These are phyloP conservation scores for Populus alba DNA, from an alignment of 345 rosid genomes.

Conservation along the genomic window DNA sequence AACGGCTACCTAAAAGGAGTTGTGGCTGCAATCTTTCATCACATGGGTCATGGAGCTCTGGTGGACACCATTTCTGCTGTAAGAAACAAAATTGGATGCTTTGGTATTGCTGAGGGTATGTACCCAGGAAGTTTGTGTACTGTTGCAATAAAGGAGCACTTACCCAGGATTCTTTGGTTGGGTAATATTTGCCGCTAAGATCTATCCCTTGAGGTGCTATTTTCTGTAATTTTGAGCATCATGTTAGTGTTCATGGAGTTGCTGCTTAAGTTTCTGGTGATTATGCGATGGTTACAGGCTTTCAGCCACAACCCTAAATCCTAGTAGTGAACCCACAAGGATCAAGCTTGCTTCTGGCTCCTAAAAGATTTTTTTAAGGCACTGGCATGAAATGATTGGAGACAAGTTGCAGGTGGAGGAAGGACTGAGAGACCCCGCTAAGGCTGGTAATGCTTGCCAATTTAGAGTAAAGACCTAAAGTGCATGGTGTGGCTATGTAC, in stretches of 20 bases:
- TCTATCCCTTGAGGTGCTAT: slow-evolving; percentile 68
- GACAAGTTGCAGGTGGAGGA: slow-evolving; percentile 6
- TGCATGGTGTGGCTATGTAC: slow-evolving; percentile 6
- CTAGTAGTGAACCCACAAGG: not conserved
- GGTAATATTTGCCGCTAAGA: slow-evolving; percentile 47
- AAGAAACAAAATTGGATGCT: slow-evolving; percentile 58
- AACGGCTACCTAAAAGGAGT: slow-evolving; percentile 60
- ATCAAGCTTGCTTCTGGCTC: slow-evolving; percentile 6
- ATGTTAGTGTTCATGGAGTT: slow-evolving; percentile 67
- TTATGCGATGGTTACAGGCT: slow-evolving; percentile 49
- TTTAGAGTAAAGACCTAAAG: not conserved
- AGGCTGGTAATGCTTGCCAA: not conserved
- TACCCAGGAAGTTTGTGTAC: slow-evolving; percentile 49
- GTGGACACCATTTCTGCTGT: slow-evolving; percentile 58
- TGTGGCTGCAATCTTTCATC: slow-evolving; percentile 57
- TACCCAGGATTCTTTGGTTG: slow-evolving; percentile 22
- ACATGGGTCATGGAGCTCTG: slow-evolving; percentile 68
- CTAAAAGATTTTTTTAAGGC: not conserved
- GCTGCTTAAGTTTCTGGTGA: slow-evolving; percentile 53
- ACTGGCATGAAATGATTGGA: not conserved
- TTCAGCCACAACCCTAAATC: slow-evolving; percentile 25
- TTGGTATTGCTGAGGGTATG: slow-evolving; percentile 54
- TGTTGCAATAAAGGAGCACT: slow-evolving; percentile 49
- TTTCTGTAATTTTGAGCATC: slow-evolving; percentile 65
- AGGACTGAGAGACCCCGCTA: not conserved